Evolutionary conservation across 148 eudicot species (phyloP).

Genomic region (Rhododendron williamsianum): DNA sequence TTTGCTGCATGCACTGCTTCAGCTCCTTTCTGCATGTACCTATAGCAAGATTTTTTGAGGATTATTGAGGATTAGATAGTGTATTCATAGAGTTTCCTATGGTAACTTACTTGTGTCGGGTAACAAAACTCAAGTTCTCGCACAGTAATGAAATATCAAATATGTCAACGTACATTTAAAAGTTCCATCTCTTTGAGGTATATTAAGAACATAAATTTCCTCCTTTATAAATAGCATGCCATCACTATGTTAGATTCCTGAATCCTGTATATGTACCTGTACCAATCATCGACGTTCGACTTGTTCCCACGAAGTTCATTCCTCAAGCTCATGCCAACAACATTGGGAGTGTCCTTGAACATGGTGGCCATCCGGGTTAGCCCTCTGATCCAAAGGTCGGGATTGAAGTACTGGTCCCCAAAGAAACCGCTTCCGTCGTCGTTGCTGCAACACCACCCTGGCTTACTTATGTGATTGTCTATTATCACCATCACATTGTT

Average conservation of each 20-base stretch:
- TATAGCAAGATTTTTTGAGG: conserved; percentile 6
- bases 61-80: background rate
- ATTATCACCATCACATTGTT: conserved; percentile 80
- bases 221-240: background rate
- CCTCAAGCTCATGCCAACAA: conserved; percentile 87
- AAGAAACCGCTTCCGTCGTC: conserved; percentile 86
- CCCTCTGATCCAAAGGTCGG: conserved; percentile 65
- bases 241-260: background rate
- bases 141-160: background rate
- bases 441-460: conserved; percentile 85
- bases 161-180: background rate
- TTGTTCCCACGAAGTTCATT: conserved; percentile 86
- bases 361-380: conserved; percentile 64
- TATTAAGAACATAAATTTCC: background rate
- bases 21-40: conserved; percentile 91
- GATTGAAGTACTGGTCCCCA: conserved; percentile 63
- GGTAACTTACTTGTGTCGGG: background rate
- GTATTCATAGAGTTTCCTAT: background rate
- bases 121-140: background rate
- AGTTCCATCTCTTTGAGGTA: background rate
- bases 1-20: conserved; percentile 83
- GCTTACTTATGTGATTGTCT: conserved; percentile 81
- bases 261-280: conserved; percentile 38
- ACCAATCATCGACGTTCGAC: conserved; percentile 72
- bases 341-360: conserved; percentile 47